Evolutionary conservation across 768 basidiomycete genomes (phyloP).

Genomic region (Podaxis rugospora): DNA sequence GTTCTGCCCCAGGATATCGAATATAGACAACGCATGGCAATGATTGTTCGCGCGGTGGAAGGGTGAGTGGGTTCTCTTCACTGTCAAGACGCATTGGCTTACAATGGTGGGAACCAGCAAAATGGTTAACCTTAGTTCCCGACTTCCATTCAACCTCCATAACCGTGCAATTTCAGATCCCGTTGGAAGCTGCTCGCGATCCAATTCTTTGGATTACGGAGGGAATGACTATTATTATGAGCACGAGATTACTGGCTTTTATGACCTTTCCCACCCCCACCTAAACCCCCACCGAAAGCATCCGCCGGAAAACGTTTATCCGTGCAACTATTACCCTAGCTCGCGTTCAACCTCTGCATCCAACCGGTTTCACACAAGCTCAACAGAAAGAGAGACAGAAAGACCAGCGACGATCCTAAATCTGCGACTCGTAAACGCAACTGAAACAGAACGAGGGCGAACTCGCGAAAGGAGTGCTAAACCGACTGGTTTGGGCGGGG

Average conservation of each 20-base stretch:
- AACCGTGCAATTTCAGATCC: constrained; percentile 24
- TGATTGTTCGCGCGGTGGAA: constrained; percentile 57
- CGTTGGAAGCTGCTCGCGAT: constrained; percentile 20
- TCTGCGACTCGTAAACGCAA: constrained; percentile 25
- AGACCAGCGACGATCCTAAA: constrained; percentile 26
- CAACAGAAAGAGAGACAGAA: constrained; percentile 14
- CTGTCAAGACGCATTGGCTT: not conserved
- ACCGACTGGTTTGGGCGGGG: constrained; percentile 3
- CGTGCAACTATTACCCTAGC: not conserved
- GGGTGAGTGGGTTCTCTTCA: constrained; percentile 35
- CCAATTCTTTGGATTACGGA: constrained; percentile 18
- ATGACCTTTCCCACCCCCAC: not conserved
- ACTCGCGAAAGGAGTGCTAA: constrained; percentile 15
- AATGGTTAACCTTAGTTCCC: constrained; percentile 67
- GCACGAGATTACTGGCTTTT: constrained; percentile 1
- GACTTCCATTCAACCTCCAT: constrained; percentile 59
- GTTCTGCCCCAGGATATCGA: not conserved
- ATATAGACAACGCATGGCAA: constrained; percentile 6
- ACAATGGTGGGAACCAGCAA: constrained; percentile 33
- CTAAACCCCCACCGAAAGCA: constrained; percentile 2
- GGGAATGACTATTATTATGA: constrained; percentile 13
- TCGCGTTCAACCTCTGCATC: constrained; percentile 8
- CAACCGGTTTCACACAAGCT: not conserved
- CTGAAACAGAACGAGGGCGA: constrained; percentile 13
- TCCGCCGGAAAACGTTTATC: constrained; percentile 1